Percentiles rank a stretch among this genome's conserved stretches.
Evolutionary conservation across 2,329 filamentous ascomycete genomes (phyloP).

Genomic region (Elsinoe necatrix): DNA sequence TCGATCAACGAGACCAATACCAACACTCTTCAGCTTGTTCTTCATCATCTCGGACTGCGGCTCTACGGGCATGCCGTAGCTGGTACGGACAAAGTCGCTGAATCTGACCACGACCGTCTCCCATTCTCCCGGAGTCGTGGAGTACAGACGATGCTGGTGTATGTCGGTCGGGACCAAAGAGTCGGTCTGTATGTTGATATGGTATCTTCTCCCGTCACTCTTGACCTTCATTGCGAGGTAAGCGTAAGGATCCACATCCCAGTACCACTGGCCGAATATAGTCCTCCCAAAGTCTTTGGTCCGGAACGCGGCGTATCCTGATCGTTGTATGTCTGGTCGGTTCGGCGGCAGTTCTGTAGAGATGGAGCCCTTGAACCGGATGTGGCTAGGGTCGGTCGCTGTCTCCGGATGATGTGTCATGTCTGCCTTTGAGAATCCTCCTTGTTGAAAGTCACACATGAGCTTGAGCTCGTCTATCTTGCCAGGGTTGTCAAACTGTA

Average conservation of each 20-base stretch:
- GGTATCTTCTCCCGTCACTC: conserved; percentile 84
- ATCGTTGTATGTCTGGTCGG: conserved; percentile 63
- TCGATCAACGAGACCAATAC: conserved; percentile 81
- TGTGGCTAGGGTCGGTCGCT: conserved; percentile 53
- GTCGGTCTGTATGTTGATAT: conserved; percentile 92
- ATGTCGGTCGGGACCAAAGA: conserved; percentile 89
- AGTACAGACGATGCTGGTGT: conserved; percentile 84
- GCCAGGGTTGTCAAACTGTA: conserved; percentile 50
- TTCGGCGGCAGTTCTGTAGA: conserved; percentile 74
- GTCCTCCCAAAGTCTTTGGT: conserved; percentile 69
- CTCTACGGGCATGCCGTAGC: conserved; percentile 83
- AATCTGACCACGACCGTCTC: conserved; percentile 90
- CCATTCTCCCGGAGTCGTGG: conserved; percentile 74
- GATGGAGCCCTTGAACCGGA: conserved; percentile 78
- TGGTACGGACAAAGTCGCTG: conserved; percentile 90
- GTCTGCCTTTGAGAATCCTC: conserved; percentile 68
- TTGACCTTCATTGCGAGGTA: conserved; percentile 84
- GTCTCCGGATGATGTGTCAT: conserved; percentile 54
- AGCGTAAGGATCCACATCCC: conserved; percentile 82
- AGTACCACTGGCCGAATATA: conserved; percentile 75
- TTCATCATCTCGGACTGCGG: conserved; percentile 84
- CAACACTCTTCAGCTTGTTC: conserved; percentile 76
- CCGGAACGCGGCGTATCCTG: conserved; percentile 84
- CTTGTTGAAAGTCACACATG: conserved; percentile 69
- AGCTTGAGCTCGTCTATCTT: conserved; percentile 51